phyloP scores from a whole-genome alignment of 306 rosid genomes.

The Castanea sativa region DNA sequence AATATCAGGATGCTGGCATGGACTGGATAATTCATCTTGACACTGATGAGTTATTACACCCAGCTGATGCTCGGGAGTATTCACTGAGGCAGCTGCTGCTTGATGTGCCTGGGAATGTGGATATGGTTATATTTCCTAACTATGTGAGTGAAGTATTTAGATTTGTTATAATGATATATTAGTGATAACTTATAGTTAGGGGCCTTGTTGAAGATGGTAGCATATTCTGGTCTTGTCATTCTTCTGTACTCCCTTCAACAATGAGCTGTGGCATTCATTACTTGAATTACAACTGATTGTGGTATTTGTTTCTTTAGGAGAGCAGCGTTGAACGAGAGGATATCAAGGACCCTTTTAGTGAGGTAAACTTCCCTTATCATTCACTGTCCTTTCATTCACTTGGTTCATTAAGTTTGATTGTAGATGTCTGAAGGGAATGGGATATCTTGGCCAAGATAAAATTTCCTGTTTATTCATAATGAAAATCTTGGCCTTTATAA shows the following conservation, averaged over 20 bases:
- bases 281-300: conserved; percentile 18
- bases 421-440: conserved; percentile 2
- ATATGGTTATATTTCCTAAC: conserved; percentile 95
- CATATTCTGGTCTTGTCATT: conserved; percentile 10
- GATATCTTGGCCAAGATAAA: neutral
- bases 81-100: conserved; percentile 88
- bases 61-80: conserved; percentile 88
- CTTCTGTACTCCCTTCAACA: neutral
- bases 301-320: conserved; percentile 51
- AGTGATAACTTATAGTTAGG: neutral
- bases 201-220: conserved; percentile 10
- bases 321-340: conserved; percentile 94
- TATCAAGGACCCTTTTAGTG: conserved; percentile 91
- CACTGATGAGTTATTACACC: conserved; percentile 91
- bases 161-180: conserved; percentile 1
- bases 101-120: conserved; percentile 87
- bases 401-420: conserved; percentile 9
- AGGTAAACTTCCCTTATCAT: conserved; percentile 47
- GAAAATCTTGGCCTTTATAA: neutral
- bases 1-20: conserved; percentile 78
- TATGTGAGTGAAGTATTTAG: conserved; percentile 61
- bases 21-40: conserved; percentile 98
- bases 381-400: conserved; percentile 10
- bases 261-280: conserved; percentile 9
- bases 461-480: too few relatives aligned